These are phyloP conservation scores for Chaetomium tenue DNA, from an alignment of 495 filamentous ascomycete genomes.

Conservation along the genomic window DNA sequence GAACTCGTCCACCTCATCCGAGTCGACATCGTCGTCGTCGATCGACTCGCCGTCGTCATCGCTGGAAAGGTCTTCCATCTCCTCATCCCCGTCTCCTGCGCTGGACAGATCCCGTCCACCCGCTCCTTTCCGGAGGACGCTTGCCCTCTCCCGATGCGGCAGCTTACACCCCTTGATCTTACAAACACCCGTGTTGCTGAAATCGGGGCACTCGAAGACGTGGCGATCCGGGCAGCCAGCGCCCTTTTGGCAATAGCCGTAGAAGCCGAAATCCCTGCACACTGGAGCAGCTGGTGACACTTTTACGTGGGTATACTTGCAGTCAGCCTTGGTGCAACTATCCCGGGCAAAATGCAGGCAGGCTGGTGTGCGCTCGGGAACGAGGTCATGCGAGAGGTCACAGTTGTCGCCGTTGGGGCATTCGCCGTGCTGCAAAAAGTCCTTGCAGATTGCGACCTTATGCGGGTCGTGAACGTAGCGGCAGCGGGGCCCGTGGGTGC, in stretches of 20 bases:
- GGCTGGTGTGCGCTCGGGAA: slow-evolving; percentile 77
- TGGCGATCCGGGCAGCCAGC: slow-evolving; percentile 76
- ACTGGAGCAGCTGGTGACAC: slow-evolving; percentile 79
- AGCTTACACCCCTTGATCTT: slow-evolving; percentile 78
- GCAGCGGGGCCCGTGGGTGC: slow-evolving; percentile 75
- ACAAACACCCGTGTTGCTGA: slow-evolving; percentile 86
- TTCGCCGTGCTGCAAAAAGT: slow-evolving; percentile 74
- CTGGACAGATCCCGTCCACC: slow-evolving; percentile 25
- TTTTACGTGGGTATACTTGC: slow-evolving; percentile 84
- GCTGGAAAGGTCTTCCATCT: slow-evolving; percentile 76
- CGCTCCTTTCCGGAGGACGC: slow-evolving; percentile 51
- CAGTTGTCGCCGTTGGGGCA: slow-evolving; percentile 79
- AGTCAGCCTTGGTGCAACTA: slow-evolving; percentile 83
- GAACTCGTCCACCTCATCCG: slow-evolving; percentile 78
- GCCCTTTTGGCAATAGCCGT: slow-evolving; percentile 91
- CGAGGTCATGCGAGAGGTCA: slow-evolving; percentile 90
- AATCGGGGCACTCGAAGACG: slow-evolving; percentile 87
- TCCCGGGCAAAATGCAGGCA: slow-evolving; percentile 91
- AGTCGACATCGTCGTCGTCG: slow-evolving; percentile 85
- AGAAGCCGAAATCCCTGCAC: slow-evolving; percentile 77
- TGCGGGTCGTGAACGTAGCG: slow-evolving; percentile 79
- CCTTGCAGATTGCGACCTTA: slow-evolving; percentile 89
- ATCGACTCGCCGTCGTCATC: slow-evolving; percentile 74
- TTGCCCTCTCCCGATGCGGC: slow-evolving; percentile 83
- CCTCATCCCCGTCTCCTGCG: slow-evolving; percentile 48